Evolutionary conservation across 192 early-diverging fungal genomes (phyloP).

Genomic region (Rhizophlyctis rosea): DNA sequence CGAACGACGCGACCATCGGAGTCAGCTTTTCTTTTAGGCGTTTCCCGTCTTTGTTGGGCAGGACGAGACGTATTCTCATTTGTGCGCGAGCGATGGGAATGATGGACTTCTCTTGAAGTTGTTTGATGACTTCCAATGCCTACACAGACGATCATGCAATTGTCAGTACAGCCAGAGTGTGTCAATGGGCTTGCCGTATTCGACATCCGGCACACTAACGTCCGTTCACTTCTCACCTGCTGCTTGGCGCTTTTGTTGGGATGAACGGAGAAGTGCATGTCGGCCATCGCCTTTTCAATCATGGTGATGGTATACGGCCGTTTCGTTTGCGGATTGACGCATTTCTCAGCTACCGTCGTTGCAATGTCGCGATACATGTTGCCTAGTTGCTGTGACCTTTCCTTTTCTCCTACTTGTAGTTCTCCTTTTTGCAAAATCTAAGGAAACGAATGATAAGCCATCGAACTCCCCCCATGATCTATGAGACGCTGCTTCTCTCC

Average conservation of each 20-base stretch:
- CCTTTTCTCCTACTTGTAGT: constrained; percentile 94
- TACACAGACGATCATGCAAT: constrained; percentile 28
- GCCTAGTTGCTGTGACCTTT: constrained; percentile 80
- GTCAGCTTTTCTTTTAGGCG: constrained; percentile 73
- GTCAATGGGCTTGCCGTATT: background rate
- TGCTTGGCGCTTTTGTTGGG: constrained; percentile 85
- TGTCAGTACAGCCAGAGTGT: background rate
- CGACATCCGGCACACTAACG: background rate
- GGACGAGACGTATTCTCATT: constrained; percentile 81
- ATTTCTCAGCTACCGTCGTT: constrained; percentile 91
- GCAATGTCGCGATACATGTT: constrained; percentile 89
- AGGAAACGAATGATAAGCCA: too few species aligned
- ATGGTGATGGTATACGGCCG: constrained; percentile 94
- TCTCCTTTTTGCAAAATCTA: constrained; percentile 95
- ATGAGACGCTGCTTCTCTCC: too few species aligned
- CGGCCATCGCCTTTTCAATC: constrained; percentile 97
- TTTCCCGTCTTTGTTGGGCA: constrained; percentile 86
- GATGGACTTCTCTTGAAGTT: constrained; percentile 81
- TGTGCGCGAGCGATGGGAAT: constrained; percentile 93
- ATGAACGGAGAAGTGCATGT: constrained; percentile 89
- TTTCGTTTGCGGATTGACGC: constrained; percentile 93
- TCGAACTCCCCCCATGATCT: too few species aligned
- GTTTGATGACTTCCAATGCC: constrained; percentile 92
- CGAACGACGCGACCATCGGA: constrained; percentile 59
- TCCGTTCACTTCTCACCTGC: constrained; percentile 47